A percentile compares a stretch with the other conserved stretches of the same genome.
phyloP scores from a whole-genome alignment of 106 monocot genomes.

The Platanthera zijinensis region DNA sequence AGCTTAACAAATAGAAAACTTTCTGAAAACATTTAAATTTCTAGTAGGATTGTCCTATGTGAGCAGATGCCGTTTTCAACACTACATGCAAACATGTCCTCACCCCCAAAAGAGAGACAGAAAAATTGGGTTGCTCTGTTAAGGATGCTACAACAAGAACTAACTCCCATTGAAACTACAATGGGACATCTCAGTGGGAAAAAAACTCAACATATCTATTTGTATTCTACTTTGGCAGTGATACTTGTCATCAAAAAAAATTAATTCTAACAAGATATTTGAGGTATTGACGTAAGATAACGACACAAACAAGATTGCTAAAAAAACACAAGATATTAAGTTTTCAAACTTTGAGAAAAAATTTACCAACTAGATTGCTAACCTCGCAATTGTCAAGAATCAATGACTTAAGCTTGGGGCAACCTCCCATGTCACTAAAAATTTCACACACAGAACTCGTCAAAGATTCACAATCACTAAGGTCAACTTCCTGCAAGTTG shows the following conservation, averaged over 20 bases:
- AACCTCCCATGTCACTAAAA: slow-evolving; percentile 92
- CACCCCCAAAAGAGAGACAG: background rate
- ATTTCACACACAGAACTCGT: slow-evolving; percentile 76
- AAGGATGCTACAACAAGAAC: background rate
- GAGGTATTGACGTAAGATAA: background rate
- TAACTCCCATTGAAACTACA: background rate
- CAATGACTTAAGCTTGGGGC: slow-evolving; percentile 72
- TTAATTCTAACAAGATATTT: background rate
- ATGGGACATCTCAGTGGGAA: background rate
- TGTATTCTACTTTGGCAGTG: background rate
- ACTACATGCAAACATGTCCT: background rate
- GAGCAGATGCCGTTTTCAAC: background rate
- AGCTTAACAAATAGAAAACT: background rate
- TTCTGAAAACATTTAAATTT: background rate
- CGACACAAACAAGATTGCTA: background rate
- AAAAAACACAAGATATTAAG: background rate
- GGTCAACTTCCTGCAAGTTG: slow-evolving; percentile 87
- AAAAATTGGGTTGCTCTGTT: background rate
- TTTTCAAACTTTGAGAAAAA: background rate
- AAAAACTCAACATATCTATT: background rate
- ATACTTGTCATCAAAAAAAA: background rate
- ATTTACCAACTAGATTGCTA: slow-evolving; percentile 10
- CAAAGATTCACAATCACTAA: slow-evolving; percentile 94
- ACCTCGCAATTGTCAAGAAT: slow-evolving; percentile 98
- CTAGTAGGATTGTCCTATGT: background rate